Evolutionary conservation across 2,329 filamentous ascomycete species (phyloP), one percentile per base, ranked within the genome.

Genomic region (Fusarium fujikuroi): DNA sequence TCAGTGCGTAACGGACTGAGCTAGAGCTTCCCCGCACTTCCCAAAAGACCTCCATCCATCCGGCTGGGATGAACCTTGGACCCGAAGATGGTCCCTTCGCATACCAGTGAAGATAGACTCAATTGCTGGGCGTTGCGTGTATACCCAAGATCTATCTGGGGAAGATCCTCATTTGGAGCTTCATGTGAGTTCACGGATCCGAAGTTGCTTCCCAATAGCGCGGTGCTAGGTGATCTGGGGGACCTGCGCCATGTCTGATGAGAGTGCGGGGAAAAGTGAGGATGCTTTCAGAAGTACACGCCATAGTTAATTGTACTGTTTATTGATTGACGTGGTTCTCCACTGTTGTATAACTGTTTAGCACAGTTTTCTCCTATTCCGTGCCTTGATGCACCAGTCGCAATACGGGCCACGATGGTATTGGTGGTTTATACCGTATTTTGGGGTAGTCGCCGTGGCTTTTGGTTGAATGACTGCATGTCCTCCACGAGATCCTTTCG

Each of bases 1-100:
- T 56, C 40, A 68, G 66, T 66, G 66, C 37, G 39, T 40, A 53
- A 53, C 46, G 54, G 52, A 53, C 42, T 47, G 52, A 59, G 43
- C 59, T 66, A 67, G 57, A 61, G 58, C 63, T 77, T 74, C 76
- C 76, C 76, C 76, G 76, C 76, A 77, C 75, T 75, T 70, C 40
- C 64, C 56, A 69, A 58, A 50, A 54, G 46, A 49, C 63, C 65
- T 77, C 76, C 76, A 72, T 65, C 75, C 63, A 77, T 32, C 76
- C 75, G 75, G 66, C 73, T 70, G 69, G 70, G 76, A 63, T 76
- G 43, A 72, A 70, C 75, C 75, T 60, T 68, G 76, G 69, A 65
- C 53, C 53, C 50, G 61, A 73, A 42, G 53, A 54, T 64, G 52
- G 67, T 60, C 61, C 63, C 60, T 63, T 68, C 62, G 63, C 63